Conservation (phyloP, 192 early-diverging fungal species). For the Dissophora ornata region DNA sequence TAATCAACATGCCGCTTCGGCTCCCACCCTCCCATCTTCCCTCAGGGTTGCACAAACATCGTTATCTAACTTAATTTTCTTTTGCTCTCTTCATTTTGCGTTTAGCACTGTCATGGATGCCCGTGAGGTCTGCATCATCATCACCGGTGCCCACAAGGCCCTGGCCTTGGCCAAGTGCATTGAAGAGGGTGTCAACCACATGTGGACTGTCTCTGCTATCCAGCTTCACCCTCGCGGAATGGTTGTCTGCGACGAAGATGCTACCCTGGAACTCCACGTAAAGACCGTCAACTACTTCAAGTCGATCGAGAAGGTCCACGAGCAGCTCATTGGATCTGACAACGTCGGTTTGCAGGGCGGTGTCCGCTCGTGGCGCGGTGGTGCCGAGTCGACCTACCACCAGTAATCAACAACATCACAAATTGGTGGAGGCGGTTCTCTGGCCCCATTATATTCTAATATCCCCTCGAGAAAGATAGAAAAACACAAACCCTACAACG, state of each 20-base stretch:
- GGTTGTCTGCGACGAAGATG: slow-evolving; percentile 90
- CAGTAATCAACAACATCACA: slow-evolving; percentile 17
- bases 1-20: too few relatives aligned
- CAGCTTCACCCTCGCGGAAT: slow-evolving; percentile 83
- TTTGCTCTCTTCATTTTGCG: neutral
- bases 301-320: slow-evolving; percentile 86
- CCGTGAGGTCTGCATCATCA: slow-evolving; percentile 85
- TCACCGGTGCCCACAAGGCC: slow-evolving; percentile 89
- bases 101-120: slow-evolving; percentile 87
- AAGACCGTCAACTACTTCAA: slow-evolving; percentile 92
- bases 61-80: slow-evolving; percentile 15
- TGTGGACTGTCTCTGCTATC: slow-evolving; percentile 91
- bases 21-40: too few relatives aligned
- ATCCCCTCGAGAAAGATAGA: slow-evolving; percentile 1
- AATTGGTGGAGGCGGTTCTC: too few relatives aligned
- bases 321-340: slow-evolving; percentile 77
- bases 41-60: slow-evolving; percentile 3
- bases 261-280: slow-evolving; percentile 88
- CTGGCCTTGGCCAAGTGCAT: slow-evolving; percentile 87
- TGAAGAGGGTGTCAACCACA: slow-evolving; percentile 86
- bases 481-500: neutral
- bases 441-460: too few relatives aligned
- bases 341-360: slow-evolving; percentile 78
- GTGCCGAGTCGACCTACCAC: slow-evolving; percentile 54
- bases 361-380: slow-evolving; percentile 54